Evolutionary conservation across 129 eudicot genomes (phyloP).

Genomic region (Helichrysum umbraculigerum): DNA sequence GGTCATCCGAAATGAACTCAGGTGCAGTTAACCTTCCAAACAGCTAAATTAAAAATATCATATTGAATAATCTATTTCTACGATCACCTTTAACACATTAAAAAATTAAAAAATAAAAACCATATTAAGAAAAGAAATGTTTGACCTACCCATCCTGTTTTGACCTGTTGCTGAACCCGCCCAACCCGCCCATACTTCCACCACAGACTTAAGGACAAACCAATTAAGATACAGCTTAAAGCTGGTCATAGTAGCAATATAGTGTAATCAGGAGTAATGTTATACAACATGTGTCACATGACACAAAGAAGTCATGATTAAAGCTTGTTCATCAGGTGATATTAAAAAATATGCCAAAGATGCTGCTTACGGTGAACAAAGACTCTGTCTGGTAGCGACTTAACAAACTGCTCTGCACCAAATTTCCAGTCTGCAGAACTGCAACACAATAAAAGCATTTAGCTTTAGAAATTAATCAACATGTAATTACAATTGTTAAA

Average conservation of each 20-base stretch:
- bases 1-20: neutral
- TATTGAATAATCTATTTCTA: too few species aligned
- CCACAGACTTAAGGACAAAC: neutral
- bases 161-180: neutral
- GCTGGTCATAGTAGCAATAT: conserved; percentile 6
- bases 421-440: conserved; percentile 92
- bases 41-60: neutral
- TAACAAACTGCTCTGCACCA: conserved; percentile 88
- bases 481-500: neutral
- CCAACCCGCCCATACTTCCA: neutral
- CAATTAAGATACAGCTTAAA: neutral
- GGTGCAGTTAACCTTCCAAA: neutral
- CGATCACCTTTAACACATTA: too few species aligned
- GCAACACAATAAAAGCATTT: conserved; percentile 38
- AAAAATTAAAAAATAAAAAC: too few species aligned
- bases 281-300: neutral
- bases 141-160: neutral
- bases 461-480: conserved; percentile 4
- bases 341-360: conserved; percentile 10
- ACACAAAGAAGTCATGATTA: neutral
- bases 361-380: conserved; percentile 85
- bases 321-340: conserved; percentile 1
- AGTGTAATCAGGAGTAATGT: conserved; percentile 9
- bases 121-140: neutral
- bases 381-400: conserved; percentile 74